Evolutionary conservation across 768 basidiomycete species (phyloP).

Genomic region (Naganishia vishniacii): DNA sequence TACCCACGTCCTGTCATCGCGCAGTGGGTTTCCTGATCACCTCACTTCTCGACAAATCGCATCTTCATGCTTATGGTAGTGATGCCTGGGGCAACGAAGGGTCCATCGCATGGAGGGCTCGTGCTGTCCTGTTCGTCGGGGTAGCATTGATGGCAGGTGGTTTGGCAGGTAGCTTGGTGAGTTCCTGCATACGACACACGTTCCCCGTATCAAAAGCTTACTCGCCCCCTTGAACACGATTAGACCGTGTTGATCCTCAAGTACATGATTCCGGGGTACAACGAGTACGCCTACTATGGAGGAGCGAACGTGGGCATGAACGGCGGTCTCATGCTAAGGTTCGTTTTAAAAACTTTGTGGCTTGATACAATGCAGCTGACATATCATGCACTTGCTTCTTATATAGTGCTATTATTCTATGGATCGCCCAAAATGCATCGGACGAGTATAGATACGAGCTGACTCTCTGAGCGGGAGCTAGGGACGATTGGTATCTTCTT

Average conservation of each 20-base stretch:
- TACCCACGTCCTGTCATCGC: too few relatives aligned
- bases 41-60: constrained; percentile 90
- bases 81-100: constrained; percentile 55
- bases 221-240: not conserved
- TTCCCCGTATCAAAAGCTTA: not conserved
- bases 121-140: constrained; percentile 85
- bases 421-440: constrained; percentile 80
- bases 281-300: constrained; percentile 78
- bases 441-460: constrained; percentile 92
- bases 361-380: not conserved
- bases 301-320: constrained; percentile 95
- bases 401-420: constrained; percentile 74
- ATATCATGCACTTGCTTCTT: not conserved
- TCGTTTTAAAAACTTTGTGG: constrained; percentile 16
- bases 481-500: too few relatives aligned
- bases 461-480: constrained; percentile 63
- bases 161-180: constrained; percentile 88
- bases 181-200: constrained; percentile 45
- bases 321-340: constrained; percentile 55
- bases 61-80: constrained; percentile 63
- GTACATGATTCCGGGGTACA: constrained; percentile 71
- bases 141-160: constrained; percentile 98
- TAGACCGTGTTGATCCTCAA: constrained; percentile 86
- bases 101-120: constrained; percentile 81
- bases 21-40: constrained; percentile 81